Evolutionary conservation across 495 filamentous ascomycete genomes (phyloP), one percentile per base, ranked within the genome.

Genomic region (Sabuloglossum arenarium): DNA sequence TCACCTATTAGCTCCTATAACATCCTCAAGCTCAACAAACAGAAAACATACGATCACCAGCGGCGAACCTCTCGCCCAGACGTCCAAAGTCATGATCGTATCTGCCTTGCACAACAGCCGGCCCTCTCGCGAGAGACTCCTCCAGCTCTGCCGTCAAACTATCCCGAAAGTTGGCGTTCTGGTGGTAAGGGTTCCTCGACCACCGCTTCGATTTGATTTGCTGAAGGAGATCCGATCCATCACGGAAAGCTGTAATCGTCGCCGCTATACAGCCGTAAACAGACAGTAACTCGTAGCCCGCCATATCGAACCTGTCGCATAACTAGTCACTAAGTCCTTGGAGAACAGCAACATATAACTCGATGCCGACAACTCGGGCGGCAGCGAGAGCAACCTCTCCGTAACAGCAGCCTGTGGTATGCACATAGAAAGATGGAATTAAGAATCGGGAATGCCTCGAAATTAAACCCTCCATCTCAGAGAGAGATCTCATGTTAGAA

Each of bases 241-340:
- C 70, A 29, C 68, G 65, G 60, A 73, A 75, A 37, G 71, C 67
- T 43, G 68, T 70, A 28, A 72, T 67, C 32, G 73, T 64, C 58
- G 71, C 64, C 32, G 64, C 66, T 6, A 76, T 67, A 43, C 67
- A 69, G 6, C 61, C 66, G 37, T 67, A 61, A 34, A 75, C 71
- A 54, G 62, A 58, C 50, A 66, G 51, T 29, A 66, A 59, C 60
- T 65, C 61, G 59, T 58, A 58, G 52, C 61, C 61, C 29, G 46
- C 8, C 46, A 51, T 51, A n/a, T n/a, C n/a, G n/a, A n/a, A n/a
- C n/a, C n/a, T n/a, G n/a, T n/a, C n/a, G n/a, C n/a, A n/a, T n/a
- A n/a, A n/a, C n/a, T n/a, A n/a, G n/a, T n/a, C n/a, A n/a, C n/a
- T n/a, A n/a, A n/a, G n/a, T n/a, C n/a, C n/a, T n/a, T n/a, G n/a